phyloP scores from a whole-genome alignment of 1,284 basidiomycete genomes.

The Heterobasidion occidentale region DNA sequence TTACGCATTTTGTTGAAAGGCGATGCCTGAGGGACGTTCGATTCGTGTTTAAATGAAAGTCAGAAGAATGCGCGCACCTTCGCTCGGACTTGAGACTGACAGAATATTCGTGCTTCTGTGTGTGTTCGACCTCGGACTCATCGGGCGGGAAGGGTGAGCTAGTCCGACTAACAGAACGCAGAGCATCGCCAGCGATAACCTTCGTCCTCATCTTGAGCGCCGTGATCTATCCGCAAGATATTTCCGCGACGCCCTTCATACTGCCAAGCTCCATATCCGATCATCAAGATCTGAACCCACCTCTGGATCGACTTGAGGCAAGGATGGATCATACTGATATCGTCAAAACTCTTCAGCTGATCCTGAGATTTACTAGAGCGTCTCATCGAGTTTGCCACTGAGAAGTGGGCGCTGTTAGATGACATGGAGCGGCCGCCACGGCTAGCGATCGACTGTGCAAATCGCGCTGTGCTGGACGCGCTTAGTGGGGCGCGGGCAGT shows the following conservation, averaged over 20 bases:
- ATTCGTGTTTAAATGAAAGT: background rate
- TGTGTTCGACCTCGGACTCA: conserved; percentile 22
- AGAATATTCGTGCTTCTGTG: conserved; percentile 44
- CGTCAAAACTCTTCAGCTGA: conserved; percentile 12
- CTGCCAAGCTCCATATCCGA: conserved; percentile 27
- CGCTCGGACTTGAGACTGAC: conserved; percentile 53
- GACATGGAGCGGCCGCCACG: background rate
- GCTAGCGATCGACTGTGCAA: conserved; percentile 57
- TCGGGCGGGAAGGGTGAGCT: conserved; percentile 38
- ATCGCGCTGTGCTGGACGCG: conserved; percentile 59
- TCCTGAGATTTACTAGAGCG: conserved; percentile 9
- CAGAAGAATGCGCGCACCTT: conserved; percentile 34
- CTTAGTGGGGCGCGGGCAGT: conserved; percentile 47
- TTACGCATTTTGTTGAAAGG: conserved; percentile 62
- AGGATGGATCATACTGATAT: conserved; percentile 12
- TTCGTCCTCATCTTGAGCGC: conserved; percentile 29
- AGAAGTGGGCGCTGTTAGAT: conserved; percentile 18
- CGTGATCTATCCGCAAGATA: conserved; percentile 21
- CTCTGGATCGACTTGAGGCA: conserved; percentile 1
- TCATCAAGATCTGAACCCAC: conserved; percentile 4
- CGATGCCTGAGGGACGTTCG: conserved; percentile 58
- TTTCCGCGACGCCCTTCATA: conserved; percentile 42
- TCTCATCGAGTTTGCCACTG: conserved; percentile 7
- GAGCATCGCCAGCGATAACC: conserved; percentile 49
- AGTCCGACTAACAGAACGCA: conserved; percentile 49